Evolutionary conservation across 257 asterid species (phyloP).

Genomic region (Solanum medicagineum): DNA sequence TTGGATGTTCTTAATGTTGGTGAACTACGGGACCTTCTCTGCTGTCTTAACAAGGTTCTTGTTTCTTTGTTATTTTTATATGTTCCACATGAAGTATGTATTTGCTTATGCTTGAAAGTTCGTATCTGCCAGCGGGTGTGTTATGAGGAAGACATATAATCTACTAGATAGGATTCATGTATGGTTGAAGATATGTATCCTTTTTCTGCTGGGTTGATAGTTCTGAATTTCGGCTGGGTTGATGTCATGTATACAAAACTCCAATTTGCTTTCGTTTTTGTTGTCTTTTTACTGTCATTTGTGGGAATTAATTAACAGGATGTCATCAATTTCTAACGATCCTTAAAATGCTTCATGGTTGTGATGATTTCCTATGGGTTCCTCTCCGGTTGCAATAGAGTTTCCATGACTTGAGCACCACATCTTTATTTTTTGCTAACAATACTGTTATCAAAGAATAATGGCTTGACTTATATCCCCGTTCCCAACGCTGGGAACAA

Average conservation of each 20-base stretch:
- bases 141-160: neutral
- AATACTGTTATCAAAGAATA: neutral
- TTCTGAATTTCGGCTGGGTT: neutral
- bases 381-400: neutral
- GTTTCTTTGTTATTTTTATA: neutral
- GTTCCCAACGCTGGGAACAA: neutral
- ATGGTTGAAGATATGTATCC: neutral
- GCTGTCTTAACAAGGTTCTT: slow-evolving; percentile 41
- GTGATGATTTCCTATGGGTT: neutral
- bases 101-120: neutral
- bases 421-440: neutral
- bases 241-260: neutral
- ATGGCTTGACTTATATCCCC: neutral
- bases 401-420: neutral
- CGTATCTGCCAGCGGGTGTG: neutral
- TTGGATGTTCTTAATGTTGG: slow-evolving; percentile 40
- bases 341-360: neutral
- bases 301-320: neutral
- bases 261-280: neutral
- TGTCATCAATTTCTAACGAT: neutral
- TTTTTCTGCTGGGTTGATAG: neutral
- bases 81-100: neutral
- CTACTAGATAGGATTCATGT: neutral
- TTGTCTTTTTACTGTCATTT: neutral
- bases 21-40: too few species aligned